Base-by-base conservation (phyloP, 1,284 basidiomycete species). In the Cutaneotrichosporon arboriforme region DNA sequence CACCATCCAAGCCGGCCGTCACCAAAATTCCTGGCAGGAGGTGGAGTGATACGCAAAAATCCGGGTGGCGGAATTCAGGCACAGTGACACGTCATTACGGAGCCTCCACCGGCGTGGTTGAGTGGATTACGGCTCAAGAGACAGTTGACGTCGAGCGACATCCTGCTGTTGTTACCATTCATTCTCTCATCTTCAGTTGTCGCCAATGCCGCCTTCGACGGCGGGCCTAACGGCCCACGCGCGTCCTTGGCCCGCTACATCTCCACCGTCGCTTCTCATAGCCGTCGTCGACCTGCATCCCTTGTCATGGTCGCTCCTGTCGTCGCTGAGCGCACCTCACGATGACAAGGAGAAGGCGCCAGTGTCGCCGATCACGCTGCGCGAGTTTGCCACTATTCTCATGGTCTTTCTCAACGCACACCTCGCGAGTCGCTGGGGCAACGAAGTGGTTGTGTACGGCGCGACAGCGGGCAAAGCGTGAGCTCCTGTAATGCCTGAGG, bases 321-420 rank as follows among this genome's bases (percentile, higher is more conserved):
- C 57, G 62, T 77, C 38, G 10, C 46, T 54, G 8, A 7, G 23
- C 14, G 17, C 33, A 1, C 41, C 52, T 1, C 47, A 41, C 21
- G 41, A 49, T 38, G 54, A 53, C 35, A 58, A 62, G 36, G 60
- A 65, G 34, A 60, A 59, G 50, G 64, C 63, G 8, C 59, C 55
- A 2, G 49, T 62, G 4, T 52, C 80, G 54, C 80, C 84, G 1
- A 74, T 91, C 12, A 71, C 83, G 0, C 78, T 92, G 22, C 70
- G 80, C 21, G 68, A 80, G 2, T 91, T 91, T 73, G 77, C 91
- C 47, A 82, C 85, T 1, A 86, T 90, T 61, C 78, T 96, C 13
- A 81, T 96, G 55, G 86, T 90, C 20, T 96, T 97, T 65, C 78
- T 94, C 62, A 97, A 98, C 66, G 84, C 91, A 1, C 92, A 97